phyloP scores from a whole-genome alignment of 2,329 filamentous ascomycete species.

The Aureobasidium sp. region DNA sequence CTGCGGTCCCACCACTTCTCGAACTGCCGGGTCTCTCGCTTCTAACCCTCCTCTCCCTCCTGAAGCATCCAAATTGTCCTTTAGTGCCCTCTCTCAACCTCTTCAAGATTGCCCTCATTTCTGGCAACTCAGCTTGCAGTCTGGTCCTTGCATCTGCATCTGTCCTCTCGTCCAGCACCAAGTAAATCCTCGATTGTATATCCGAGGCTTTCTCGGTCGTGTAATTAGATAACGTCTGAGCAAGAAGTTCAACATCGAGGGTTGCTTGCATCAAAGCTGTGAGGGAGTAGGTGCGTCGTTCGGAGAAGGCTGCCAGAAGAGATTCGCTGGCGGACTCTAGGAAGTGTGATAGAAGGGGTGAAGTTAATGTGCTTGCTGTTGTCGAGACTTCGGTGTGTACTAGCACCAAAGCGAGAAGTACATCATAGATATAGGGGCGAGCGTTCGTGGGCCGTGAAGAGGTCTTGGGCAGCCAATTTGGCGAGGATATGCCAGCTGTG shows the following conservation, averaged over 20 bases:
- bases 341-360: slow-evolving; percentile 75
- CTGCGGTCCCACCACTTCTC: not conserved
- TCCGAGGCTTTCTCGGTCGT: slow-evolving; percentile 74
- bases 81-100: slow-evolving; percentile 69
- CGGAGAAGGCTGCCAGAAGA: slow-evolving; percentile 71
- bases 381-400: slow-evolving; percentile 62
- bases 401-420: slow-evolving; percentile 75
- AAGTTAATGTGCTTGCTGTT: slow-evolving; percentile 60
- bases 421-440: slow-evolving; percentile 80
- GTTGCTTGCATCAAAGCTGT: slow-evolving; percentile 91
- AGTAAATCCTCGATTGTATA: slow-evolving; percentile 82
- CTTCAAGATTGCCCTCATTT: slow-evolving; percentile 83
- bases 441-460: slow-evolving; percentile 57
- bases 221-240: slow-evolving; percentile 85
- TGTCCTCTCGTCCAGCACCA: slow-evolving; percentile 80
- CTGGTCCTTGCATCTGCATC: slow-evolving; percentile 74
- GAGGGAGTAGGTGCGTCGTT: slow-evolving; percentile 55
- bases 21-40: slow-evolving; percentile 10
- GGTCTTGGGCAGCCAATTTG: slow-evolving; percentile 58
- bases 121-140: slow-evolving; percentile 78
- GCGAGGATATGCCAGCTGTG: slow-evolving; percentile 58
- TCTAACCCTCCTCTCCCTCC: slow-evolving; percentile 13
- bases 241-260: slow-evolving; percentile 92
- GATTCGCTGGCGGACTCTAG: slow-evolving; percentile 72
- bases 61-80: slow-evolving; percentile 57